Percentiles rank a stretch among this genome's conserved stretches.
phyloP scores from a whole-genome alignment of 2,329 filamentous ascomycete species.

The Fusarium bactridioides region DNA sequence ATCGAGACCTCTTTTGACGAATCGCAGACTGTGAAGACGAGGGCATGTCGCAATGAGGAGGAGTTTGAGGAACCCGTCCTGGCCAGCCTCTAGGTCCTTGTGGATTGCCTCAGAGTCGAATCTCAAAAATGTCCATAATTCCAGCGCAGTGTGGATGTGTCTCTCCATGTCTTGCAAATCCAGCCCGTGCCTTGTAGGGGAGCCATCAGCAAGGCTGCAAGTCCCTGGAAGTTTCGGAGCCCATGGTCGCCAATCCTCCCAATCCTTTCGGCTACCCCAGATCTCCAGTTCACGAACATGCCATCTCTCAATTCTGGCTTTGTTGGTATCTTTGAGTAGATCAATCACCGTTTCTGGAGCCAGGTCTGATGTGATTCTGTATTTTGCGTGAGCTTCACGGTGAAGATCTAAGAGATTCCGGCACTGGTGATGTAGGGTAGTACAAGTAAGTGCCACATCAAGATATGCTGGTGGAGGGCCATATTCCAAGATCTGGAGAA shows the following conservation, averaged over 20 bases:
- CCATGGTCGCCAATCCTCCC: slow-evolving; percentile 23
- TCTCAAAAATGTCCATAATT: slow-evolving; percentile 5
- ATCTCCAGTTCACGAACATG: slow-evolving; percentile 29
- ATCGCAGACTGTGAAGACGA: slow-evolving; percentile 13
- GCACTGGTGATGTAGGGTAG: neutral
- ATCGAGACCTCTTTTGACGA: neutral
- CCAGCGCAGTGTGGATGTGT: neutral
- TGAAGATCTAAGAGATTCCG: neutral
- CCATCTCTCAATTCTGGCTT: neutral
- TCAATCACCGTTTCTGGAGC: neutral
- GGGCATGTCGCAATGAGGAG: slow-evolving; percentile 26
- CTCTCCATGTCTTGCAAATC: neutral
- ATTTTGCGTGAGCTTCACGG: neutral
- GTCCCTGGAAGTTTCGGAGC: neutral
- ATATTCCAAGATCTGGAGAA: slow-evolving; percentile 1
- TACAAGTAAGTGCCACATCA: slow-evolving; percentile 13
- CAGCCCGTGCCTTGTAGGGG: neutral
- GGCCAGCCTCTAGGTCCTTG: neutral
- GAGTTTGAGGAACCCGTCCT: slow-evolving; percentile 23
- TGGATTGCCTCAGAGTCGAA: neutral
- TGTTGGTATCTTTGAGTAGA: neutral
- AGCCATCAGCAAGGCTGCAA: neutral
- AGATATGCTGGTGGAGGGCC: neutral
- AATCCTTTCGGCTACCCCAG: slow-evolving; percentile 21
- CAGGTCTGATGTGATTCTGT: slow-evolving; percentile 12